These are phyloP conservation scores for Botrytis fragariae DNA, from an alignment of 2,329 filamentous ascomycete genomes.

Conservation along the genomic window DNA sequence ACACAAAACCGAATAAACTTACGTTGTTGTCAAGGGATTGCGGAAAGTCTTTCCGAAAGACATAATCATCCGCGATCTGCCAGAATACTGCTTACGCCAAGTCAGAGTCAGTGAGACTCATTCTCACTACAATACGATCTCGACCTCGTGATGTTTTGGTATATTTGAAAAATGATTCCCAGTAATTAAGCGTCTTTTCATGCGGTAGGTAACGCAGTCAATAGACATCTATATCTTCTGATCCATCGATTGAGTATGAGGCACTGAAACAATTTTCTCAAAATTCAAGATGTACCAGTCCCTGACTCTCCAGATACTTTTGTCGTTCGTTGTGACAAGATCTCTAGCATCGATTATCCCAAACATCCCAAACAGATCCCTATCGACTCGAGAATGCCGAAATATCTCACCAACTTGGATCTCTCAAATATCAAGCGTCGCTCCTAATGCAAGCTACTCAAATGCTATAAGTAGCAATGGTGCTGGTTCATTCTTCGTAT, in stretches of 20 bases:
- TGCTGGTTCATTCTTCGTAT: neutral
- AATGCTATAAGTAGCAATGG: neutral
- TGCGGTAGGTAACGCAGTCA: neutral
- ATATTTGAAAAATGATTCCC: neutral
- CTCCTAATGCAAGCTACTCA: neutral
- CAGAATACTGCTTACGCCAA: neutral
- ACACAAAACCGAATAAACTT: neutral
- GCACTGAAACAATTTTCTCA: neutral
- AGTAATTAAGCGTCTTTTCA: neutral
- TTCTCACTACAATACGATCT: neutral
- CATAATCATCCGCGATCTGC: neutral
- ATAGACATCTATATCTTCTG: neutral
- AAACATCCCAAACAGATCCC: neutral
- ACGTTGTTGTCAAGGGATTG: neutral
- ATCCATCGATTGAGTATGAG: neutral
- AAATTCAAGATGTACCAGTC: neutral
- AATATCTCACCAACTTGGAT: neutral
- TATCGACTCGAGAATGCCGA: neutral
- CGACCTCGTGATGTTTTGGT: neutral
- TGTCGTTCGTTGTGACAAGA: neutral
- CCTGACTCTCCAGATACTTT: neutral
- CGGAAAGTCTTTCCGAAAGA: neutral
- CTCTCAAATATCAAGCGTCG: neutral
- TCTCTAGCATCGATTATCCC: neutral
- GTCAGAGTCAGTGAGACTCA: neutral